A percentile compares a stretch with the other conserved stretches of the same genome.
Conservation (phyloP, 2,329 filamentous ascomycete genomes). For the Phaeoacremonium minimum region DNA sequence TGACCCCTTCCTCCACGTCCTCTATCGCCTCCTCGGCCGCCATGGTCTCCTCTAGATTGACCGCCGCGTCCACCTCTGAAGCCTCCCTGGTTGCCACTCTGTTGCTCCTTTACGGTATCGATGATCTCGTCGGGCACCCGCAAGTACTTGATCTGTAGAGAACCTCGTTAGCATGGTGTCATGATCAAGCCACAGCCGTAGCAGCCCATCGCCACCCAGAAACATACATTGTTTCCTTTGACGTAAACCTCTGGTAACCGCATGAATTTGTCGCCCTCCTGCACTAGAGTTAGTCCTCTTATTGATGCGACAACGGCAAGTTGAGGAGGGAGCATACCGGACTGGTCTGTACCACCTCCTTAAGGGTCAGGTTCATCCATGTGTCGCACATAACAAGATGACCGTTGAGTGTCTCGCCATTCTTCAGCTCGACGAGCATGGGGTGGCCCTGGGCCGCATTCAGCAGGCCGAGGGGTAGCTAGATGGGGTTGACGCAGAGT, state of each 20-base stretch:
- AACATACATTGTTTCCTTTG: constrained; percentile 88
- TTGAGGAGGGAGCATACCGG: constrained; percentile 46
- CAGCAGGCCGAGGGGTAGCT: constrained; percentile 76
- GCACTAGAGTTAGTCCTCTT: constrained; percentile 4
- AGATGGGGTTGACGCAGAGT: too few species aligned
- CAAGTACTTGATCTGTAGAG: constrained; percentile 87
- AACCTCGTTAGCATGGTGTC: background rate
- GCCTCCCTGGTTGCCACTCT: constrained; percentile 62
- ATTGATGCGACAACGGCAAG: background rate
- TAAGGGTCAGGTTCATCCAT: constrained; percentile 98
- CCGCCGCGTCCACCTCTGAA: constrained; percentile 63
- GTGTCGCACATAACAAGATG: constrained; percentile 96
- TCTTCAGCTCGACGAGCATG: constrained; percentile 97
- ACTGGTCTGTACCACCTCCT: constrained; percentile 95
- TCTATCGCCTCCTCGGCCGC: constrained; percentile 51
- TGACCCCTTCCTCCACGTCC: constrained; percentile 38
- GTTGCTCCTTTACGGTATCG: constrained; percentile 88
- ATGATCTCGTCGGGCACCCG: constrained; percentile 96
- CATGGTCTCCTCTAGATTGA: constrained; percentile 51
- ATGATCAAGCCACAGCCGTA: background rate
- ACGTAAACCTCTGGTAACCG: constrained; percentile 92
- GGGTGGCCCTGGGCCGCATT: constrained; percentile 96
- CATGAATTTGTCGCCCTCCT: constrained; percentile 93
- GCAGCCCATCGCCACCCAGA: too few species aligned
- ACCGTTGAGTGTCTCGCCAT: constrained; percentile 94